Base-by-base conservation (phyloP, 192 early-diverging fungal genomes). In the Rhizophagus prolifer region DNA sequence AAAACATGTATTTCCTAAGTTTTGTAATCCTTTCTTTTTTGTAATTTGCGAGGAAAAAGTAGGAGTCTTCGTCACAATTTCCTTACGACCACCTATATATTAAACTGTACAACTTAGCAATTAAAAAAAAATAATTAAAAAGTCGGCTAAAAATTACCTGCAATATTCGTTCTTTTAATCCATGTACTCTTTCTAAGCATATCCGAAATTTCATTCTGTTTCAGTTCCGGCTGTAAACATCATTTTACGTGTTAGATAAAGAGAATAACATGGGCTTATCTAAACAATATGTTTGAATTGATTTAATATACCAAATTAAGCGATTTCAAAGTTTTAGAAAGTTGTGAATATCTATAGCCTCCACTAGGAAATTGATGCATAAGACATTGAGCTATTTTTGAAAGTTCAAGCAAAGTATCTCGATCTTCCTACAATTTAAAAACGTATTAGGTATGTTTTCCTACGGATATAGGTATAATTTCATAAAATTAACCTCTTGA, bases 1-100 rank as follows among this genome's bases (percentile, higher is more conserved):
- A 80, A 95, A 96, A 82, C 95, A 96, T 9, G 93, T 94, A 79
- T 96, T 96, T 25, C 95, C 94, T 76, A 92, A 78, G 75, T 96
- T 96, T 77, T 90, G 84, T 12, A 96, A 85, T 14, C 94, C 94
- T 19, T 70, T 77, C 31, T 59, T 73, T 61, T 60, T 47, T 36
- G 3, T 14, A 6, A 16, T 14, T 73, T 30, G 21, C 31, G 19
- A 3, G 21, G 38, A 19, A n/a, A 23, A 41, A n/a, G 1, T 3
- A 41, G 21, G 1, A 34, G 65, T 16, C 14, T 38, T 67, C 31
- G 21, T n/a, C n/a, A 21, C 12, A n/a, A 10, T 10, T 67, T 67
- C 65, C 50, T 54, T 54, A 54, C 50, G 50, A 21, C 50, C 19
- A 54, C 19, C 50, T 54, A 10, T 21, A 54, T 67, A 6, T 38